A percentile compares a stretch with the other conserved stretches of the same genome.
Conservation (phyloP, 345 rosid genomes). For the Acer saccharum region DNA sequence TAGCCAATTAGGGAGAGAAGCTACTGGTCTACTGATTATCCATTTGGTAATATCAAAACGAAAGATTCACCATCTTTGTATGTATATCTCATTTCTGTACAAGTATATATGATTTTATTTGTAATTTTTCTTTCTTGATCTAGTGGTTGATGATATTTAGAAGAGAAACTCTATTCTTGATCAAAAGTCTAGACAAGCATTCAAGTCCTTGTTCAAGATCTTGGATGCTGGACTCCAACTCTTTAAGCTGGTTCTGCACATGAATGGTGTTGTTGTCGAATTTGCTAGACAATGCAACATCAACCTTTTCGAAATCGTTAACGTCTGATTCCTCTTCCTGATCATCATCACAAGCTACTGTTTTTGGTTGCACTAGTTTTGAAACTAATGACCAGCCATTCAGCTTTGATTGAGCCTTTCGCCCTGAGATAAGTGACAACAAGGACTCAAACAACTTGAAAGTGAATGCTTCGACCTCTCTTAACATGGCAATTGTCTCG, state of each 20-base stretch:
- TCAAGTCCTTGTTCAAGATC: slow-evolving; percentile 46
- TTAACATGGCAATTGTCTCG: slow-evolving; percentile 26
- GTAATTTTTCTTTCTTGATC: neutral
- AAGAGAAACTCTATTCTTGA: slow-evolving; percentile 41
- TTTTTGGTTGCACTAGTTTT: slow-evolving; percentile 36
- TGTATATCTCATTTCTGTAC: neutral
- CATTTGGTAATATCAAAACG: too few relatives aligned
- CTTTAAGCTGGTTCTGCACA: slow-evolving; percentile 27
- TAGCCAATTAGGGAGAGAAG: too few relatives aligned
- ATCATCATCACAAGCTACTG: neutral
- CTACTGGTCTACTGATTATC: too few relatives aligned
- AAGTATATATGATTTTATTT: neutral
- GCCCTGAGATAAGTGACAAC: slow-evolving; percentile 37
- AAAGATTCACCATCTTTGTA: neutral
- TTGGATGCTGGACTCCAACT: slow-evolving; percentile 41
- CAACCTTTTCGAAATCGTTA: slow-evolving; percentile 39
- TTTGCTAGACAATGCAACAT: slow-evolving; percentile 27
- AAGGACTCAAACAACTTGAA: slow-evolving; percentile 28
- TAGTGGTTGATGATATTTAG: slow-evolving; percentile 40
- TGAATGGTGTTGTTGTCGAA: slow-evolving; percentile 7
- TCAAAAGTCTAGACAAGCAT: slow-evolving; percentile 39
- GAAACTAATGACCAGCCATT: slow-evolving; percentile 41
- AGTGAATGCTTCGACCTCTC: slow-evolving; percentile 33
- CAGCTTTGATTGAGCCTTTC: slow-evolving; percentile 26
- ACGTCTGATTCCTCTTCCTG: slow-evolving; percentile 22